Evolutionary conservation across 805 yeast species (phyloP).

Genomic region (Tetrapisispora fleetii): DNA sequence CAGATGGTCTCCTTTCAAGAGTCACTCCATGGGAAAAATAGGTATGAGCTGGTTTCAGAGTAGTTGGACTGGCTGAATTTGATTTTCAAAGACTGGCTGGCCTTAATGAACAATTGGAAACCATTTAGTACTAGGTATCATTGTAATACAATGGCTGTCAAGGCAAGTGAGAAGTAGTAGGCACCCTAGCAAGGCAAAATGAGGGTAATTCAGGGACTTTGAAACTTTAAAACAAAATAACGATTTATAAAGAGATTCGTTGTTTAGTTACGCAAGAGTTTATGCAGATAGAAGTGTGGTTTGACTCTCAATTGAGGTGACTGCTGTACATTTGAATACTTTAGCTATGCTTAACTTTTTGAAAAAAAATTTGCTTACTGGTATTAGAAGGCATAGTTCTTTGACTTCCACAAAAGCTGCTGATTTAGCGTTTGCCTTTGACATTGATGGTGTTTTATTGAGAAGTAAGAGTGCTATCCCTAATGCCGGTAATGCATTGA

Average conservation of each 20-base stretch:
- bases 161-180: background rate
- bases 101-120: no score
- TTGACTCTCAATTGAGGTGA: background rate
- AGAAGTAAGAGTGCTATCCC: constrained; percentile 63
- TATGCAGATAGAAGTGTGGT: no score
- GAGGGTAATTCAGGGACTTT: background rate
- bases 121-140: no score
- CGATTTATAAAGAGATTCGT: background rate
- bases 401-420: background rate
- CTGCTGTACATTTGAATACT: no score
- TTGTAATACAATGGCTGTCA: no score
- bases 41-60: no score
- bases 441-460: constrained; percentile 79
- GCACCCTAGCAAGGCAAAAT: background rate
- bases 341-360: background rate
- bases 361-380: background rate
- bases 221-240: background rate
- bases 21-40: no score
- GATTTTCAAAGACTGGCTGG: no score
- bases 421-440: constrained; percentile 25
- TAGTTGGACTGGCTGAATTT: no score
- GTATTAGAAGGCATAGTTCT: background rate
- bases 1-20: no score
- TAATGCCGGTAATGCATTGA: constrained; percentile 52
- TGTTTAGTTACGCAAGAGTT: background rate